phyloP scores from a whole-genome alignment of 2,329 filamentous ascomycete species.

The Aspergillus arachidicola region DNA sequence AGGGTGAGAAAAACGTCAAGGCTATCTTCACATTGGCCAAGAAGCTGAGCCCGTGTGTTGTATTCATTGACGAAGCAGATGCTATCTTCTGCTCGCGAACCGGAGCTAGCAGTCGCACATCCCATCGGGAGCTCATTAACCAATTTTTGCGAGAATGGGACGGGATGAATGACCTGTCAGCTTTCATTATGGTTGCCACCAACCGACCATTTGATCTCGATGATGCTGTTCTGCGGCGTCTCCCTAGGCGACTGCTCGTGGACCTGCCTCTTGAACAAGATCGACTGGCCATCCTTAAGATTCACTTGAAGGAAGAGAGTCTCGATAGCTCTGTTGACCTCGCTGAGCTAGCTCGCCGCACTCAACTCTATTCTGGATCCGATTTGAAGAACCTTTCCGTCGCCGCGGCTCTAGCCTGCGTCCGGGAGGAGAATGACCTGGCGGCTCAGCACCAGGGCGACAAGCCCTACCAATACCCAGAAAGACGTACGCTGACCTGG shows the following conservation, averaged over 20 bases:
- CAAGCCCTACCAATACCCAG: slow-evolving; percentile 63
- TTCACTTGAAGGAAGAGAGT: slow-evolving; percentile 52
- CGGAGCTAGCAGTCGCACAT: slow-evolving; percentile 63
- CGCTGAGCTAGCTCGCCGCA: slow-evolving; percentile 46
- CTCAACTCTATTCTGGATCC: slow-evolving; percentile 54
- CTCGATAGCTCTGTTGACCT: slow-evolving; percentile 47
- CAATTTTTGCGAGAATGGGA: slow-evolving; percentile 98
- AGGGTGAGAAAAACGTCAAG: slow-evolving; percentile 93
- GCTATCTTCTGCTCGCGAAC: slow-evolving; percentile 81
- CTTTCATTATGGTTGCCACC: slow-evolving; percentile 98
- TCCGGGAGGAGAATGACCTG: slow-evolving; percentile 50
- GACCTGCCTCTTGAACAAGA: slow-evolving; percentile 52
- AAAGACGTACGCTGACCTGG: slow-evolving; percentile 65
- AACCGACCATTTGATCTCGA: slow-evolving; percentile 95
- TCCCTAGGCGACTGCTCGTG: slow-evolving; percentile 52
- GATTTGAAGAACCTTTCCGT: slow-evolving; percentile 56
- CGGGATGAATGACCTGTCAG: slow-evolving; percentile 77
- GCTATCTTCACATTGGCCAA: slow-evolving; percentile 90
- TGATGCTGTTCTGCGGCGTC: slow-evolving; percentile 54
- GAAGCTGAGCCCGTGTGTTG: slow-evolving; percentile 86
- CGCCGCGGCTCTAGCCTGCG: slow-evolving; percentile 52
- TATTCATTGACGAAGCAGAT: slow-evolving; percentile 97
- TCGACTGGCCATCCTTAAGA: slow-evolving; percentile 51
- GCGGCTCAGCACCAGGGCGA: slow-evolving; percentile 39
- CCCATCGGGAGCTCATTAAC: slow-evolving; percentile 88